A percentile compares a stretch with the other conserved stretches of the same genome.
Evolutionary conservation across 2,329 filamentous ascomycete genomes (phyloP).

Genomic region (Lachnellula cervina): DNA sequence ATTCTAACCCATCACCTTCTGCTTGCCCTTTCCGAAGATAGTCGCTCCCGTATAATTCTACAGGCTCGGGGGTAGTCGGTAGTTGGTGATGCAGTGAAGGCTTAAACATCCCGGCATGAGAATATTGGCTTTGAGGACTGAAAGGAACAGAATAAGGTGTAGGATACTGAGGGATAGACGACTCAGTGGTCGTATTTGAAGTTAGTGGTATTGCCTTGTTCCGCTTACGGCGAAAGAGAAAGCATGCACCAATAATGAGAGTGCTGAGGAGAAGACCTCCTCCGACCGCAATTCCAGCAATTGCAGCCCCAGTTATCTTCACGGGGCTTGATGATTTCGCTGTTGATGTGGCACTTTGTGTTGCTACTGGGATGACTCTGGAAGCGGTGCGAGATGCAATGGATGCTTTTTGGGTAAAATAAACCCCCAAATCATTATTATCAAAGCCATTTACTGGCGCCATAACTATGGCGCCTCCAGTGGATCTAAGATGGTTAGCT

Average conservation of each 20-base stretch:
- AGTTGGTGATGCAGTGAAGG: conserved; percentile 1
- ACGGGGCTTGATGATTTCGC: not conserved
- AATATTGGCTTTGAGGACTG: conserved; percentile 3
- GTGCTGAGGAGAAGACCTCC: conserved; percentile 30
- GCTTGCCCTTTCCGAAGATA: not conserved
- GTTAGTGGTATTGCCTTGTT: not conserved
- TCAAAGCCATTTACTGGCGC: conserved; percentile 47
- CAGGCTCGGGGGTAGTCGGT: conserved; percentile 6
- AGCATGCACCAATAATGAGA: conserved; percentile 27
- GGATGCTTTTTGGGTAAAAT: conserved; percentile 47
- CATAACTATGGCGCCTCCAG: conserved; percentile 50
- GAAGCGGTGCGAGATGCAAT: conserved; percentile 46
- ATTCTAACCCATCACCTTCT: not conserved
- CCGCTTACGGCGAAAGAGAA: conserved; percentile 29
- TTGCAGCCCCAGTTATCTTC: conserved; percentile 35
- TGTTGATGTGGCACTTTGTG: conserved; percentile 26
- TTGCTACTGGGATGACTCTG: conserved; percentile 27
- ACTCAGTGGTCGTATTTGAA: not conserved
- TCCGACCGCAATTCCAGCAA: conserved; percentile 41
- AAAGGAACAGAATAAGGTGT: not conserved
- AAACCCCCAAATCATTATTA: conserved; percentile 45
- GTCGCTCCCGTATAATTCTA: conserved; percentile 6
- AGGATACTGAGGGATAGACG: not conserved
- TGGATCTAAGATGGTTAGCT: conserved; percentile 27
- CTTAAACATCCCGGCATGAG: not conserved